Base-by-base conservation (phyloP, 495 filamentous ascomycete genomes). In the Hypoxylon intermedium region DNA sequence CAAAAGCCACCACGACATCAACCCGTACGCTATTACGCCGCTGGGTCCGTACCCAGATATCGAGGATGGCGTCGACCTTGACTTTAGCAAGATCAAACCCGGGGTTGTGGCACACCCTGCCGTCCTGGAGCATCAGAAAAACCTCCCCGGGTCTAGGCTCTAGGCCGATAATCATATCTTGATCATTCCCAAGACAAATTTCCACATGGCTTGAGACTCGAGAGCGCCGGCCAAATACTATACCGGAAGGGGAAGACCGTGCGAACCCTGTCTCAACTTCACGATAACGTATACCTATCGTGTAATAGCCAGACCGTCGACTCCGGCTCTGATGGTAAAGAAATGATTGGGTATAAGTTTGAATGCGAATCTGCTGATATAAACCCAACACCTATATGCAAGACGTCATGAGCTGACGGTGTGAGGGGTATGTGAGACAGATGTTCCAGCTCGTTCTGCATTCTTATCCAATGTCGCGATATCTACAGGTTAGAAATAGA, bases 31-130 rank as follows among this genome's bases (percentile, higher is more conserved):
- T 3, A 86, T 90, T 53, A 87, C 86, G 3, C 88, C 87, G 0
- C 54, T 86, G 18, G 88, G 88, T 0, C 88, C 88, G 9, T 69
- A 82, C 59, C 88, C 88, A 6, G 76, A 88, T 67, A 81, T 91
- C 1, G 42, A 64, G 16, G 18, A 65, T 76, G 55, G 67, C 63
- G 54, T 64, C 34, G 49, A 58, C 20, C 53, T 64, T 2, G 33
- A 64, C 41, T 58, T 58, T 18, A 18, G 21, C 41, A 28, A 15
- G 21, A 64, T 64, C 28, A 31, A 54, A 21, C 60, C 53, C 12
- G 60, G 60, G 26, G 41, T 37, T 11, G 31, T 64, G 2, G 48
- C 33, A 2, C 53, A 64, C 30, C 48, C 60, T 28, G 53, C 47
- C 3, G 60, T 64, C 4, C 53, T 64, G 13, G 53, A 64, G 16